Base-by-base conservation (phyloP, 2,329 filamentous ascomycete genomes). In the Verticillium zaregamsianum region DNA sequence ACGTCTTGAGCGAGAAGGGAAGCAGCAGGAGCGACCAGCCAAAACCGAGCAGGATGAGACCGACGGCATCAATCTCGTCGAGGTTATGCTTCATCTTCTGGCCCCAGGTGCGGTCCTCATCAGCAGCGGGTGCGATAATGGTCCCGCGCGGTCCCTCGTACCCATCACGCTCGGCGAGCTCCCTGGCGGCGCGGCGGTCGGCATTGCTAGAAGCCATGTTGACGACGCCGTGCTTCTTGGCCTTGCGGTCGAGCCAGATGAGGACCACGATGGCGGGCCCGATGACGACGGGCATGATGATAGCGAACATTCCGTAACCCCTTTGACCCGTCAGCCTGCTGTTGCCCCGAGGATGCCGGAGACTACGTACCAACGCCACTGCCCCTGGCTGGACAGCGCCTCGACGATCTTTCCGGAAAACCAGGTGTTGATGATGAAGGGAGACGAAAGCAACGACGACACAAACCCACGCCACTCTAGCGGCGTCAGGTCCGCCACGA, bases 371-470 rank as follows among this genome's bases (percentile, higher is more conserved):
- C 70, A 72, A 33, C 70, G 65, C 69, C 68, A 72, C 15, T 69
- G 65, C 15, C 65, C 59, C 14, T 66, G 64, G 1, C 69, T 64
- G 17, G 68, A 67, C 17, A 86, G 76, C 0, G 81, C 76, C 2
- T 68, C 64, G 4, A 82, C 77, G 35, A 89, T 73, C 66, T 88
- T 79, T 25, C 86, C 86, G 63, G 81, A 83, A 4, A 88, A 79
- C 86, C 86, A 89, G 1, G 86, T 85, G 73, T 88, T 88, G 72
- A 86, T 82, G 66, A 88, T 76, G 71, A 86, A 87, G 0, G 86
- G 85, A 7, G 83, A 59, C 78, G 82, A 69, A 77, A 72, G 55
- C 74, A 85, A 8, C 71, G 81, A 72, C 77, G 82, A 59, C 80
- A 71, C 63, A 77, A 72, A 82, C 73, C 68, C 86, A 79, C 68